phyloP scores from a whole-genome alignment of 108 stramenopile species.

The Asterionellopsis glacialis region DNA sequence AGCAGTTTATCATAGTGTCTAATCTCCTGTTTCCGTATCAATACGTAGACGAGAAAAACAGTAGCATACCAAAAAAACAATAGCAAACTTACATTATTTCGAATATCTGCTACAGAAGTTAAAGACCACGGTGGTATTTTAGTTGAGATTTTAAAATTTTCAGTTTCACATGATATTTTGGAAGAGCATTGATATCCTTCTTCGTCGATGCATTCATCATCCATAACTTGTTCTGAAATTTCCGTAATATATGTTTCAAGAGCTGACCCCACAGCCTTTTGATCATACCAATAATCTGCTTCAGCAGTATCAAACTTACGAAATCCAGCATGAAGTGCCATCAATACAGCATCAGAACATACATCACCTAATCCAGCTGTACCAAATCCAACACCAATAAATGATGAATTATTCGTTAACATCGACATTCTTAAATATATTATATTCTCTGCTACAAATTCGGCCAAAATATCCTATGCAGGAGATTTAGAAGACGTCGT shows the following conservation, averaged over 20 bases:
- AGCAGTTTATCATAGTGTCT: too few species aligned
- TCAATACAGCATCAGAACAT: slow-evolving; percentile 21
- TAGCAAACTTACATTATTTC: slow-evolving; percentile 1
- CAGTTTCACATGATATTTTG: slow-evolving; percentile 2
- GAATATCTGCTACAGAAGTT: slow-evolving; percentile 33
- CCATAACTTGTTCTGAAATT: not conserved
- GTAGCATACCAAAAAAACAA: too few species aligned
- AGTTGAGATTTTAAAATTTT: slow-evolving; percentile 33
- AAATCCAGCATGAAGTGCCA: slow-evolving; percentile 45
- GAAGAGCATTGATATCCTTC: not conserved
- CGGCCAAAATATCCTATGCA: too few species aligned
- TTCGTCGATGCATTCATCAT: slow-evolving; percentile 7
- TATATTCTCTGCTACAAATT: too few species aligned
- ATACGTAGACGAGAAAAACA: too few species aligned
- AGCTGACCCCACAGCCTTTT: slow-evolving; percentile 23
- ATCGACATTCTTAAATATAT: not conserved
- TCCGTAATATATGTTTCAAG: slow-evolving; percentile 20
- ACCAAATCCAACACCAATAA: slow-evolving; percentile 40
- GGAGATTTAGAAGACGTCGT: too few species aligned
- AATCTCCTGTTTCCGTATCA: too few species aligned
- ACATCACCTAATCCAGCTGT: slow-evolving; percentile 34
- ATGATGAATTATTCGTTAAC: not conserved
- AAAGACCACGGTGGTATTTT: slow-evolving; percentile 54
- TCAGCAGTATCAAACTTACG: slow-evolving; percentile 51
- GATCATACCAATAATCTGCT: slow-evolving; percentile 52